These are phyloP conservation scores for Crithidia mellificae DNA, from an alignment of 208 protist species.

Conservation along the genomic window DNA sequence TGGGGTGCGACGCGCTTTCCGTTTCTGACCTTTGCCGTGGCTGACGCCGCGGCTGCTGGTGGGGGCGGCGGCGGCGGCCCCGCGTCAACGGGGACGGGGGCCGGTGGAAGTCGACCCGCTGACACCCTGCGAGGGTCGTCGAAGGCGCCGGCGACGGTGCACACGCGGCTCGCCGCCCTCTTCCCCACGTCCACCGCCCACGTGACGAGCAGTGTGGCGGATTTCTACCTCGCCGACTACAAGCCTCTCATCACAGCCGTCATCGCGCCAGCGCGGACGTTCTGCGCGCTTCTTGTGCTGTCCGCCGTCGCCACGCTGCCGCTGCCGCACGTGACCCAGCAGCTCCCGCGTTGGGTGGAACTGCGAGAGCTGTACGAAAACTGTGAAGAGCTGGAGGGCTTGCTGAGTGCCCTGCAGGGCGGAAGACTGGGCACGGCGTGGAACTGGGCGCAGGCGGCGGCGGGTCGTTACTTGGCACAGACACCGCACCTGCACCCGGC, in stretches of 20 bases:
- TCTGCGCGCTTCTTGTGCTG: constrained; percentile 43
- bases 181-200: constrained; percentile 21
- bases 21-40: constrained; percentile 26
- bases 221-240: constrained; percentile 24
- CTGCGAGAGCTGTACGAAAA: constrained; percentile 39
- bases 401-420: constrained; percentile 33
- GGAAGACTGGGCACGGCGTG: constrained; percentile 38
- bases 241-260: constrained; percentile 28
- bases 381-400: constrained; percentile 18
- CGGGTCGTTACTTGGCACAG: constrained; percentile 17
- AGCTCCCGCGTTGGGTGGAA: constrained; percentile 30
- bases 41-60: constrained; percentile 7
- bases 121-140: neutral
- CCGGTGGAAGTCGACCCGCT: neutral
- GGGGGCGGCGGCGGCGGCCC: neutral
- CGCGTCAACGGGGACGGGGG: neutral
- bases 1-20: constrained; percentile 43
- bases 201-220: constrained; percentile 11
- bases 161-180: constrained; percentile 15
- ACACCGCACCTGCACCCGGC: constrained; percentile 2
- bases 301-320: constrained; percentile 45
- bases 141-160: neutral
- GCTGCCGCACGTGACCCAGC: constrained; percentile 36
- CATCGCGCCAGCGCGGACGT: constrained; percentile 26
- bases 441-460: constrained; percentile 29